Base-by-base conservation (phyloP, 129 eudicot species). In the Pulicaria dysenterica region DNA sequence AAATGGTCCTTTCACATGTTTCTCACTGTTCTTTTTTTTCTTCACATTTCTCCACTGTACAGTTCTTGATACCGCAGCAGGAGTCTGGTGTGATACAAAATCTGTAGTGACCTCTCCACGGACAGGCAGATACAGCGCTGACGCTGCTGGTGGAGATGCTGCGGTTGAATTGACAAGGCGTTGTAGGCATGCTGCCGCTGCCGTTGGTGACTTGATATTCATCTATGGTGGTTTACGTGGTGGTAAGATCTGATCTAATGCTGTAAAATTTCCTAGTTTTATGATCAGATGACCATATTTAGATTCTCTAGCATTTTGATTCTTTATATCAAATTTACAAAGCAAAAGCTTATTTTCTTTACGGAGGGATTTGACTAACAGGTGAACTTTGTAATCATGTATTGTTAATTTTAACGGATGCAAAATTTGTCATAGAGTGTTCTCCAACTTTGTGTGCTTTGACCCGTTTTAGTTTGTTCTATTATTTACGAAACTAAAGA, bases 51-150 rank as follows among this genome's bases (percentile, higher is more conserved):
- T 50, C 45, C 59, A 77, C 66, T 61, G 64, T 84, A 51, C 82
- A 94, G 98, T 94, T 75, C 89, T 94, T 84, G 98, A 94, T 82
- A 94, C 98, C 73, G 98, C 98, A 45, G 98, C 98, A 56, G 98
- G 98, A 73, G 98, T 94, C n/a, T 94, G 98, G 98, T 94, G 98
- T 43, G 98, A 94, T 79, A 90, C 98, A 7, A 90, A 88, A 77
- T 90, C 98, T 57, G 98, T 94, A 56, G 97, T 94, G 57, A 94
- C 98, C 43, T 87, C 87, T 69, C 98, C 98, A 5, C 82, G 97
- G 86, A 94, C 98, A 58, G 98, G 98, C 40, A 84, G 89, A 79
- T 94, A 85, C 74, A 94, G 98, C 84, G 98, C 98, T 51, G 98
- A 94, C 88, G 98, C 98, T 49, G 96, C 98, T 70, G 98, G 98